A percentile compares a stretch with the other conserved stretches of the same genome.
Conservation (phyloP, 768 basidiomycete genomes). For the Boletus tomentosulus region DNA sequence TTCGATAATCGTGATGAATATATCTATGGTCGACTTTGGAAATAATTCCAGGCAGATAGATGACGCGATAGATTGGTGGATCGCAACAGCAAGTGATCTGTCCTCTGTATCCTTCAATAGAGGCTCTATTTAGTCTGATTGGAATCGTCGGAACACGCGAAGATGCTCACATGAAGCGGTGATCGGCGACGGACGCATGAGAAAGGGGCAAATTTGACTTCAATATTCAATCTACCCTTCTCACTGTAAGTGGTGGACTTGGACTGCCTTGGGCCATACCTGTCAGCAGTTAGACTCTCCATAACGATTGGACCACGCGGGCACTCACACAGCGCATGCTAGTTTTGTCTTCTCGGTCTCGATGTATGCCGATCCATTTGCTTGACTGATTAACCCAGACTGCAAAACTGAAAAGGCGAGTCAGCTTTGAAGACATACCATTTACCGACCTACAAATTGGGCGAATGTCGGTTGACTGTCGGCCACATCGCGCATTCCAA, state of each 20-base stretch:
- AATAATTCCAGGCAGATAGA: constrained; percentile 83
- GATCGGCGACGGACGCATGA: constrained; percentile 74
- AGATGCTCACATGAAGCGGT: constrained; percentile 72
- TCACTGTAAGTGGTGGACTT: constrained; percentile 81
- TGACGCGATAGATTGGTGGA: constrained; percentile 82
- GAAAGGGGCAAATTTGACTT: constrained; percentile 96
- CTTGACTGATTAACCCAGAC: constrained; percentile 86
- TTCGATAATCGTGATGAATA: constrained; percentile 87
- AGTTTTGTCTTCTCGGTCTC: constrained; percentile 91
- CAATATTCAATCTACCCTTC: constrained; percentile 84
- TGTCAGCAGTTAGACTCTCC: constrained; percentile 24
- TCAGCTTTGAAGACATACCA: background rate
- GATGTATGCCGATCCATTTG: constrained; percentile 95
- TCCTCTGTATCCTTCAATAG: constrained; percentile 88
- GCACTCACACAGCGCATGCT: constrained; percentile 88
- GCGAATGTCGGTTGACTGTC: constrained; percentile 63
- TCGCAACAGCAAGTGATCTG: constrained; percentile 71
- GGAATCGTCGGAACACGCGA: background rate
- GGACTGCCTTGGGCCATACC: constrained; percentile 83
- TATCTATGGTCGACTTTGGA: constrained; percentile 93
- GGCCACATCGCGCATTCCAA: constrained; percentile 40
- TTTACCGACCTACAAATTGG: constrained; percentile 68
- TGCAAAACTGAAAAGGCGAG: constrained; percentile 62
- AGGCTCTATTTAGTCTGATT: constrained; percentile 2
- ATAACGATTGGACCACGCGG: background rate